Evolutionary conservation across 2,329 filamentous ascomycete species (phyloP), one percentile per base, ranked within the genome.

Genomic region (Colletotrichum magnum): DNA sequence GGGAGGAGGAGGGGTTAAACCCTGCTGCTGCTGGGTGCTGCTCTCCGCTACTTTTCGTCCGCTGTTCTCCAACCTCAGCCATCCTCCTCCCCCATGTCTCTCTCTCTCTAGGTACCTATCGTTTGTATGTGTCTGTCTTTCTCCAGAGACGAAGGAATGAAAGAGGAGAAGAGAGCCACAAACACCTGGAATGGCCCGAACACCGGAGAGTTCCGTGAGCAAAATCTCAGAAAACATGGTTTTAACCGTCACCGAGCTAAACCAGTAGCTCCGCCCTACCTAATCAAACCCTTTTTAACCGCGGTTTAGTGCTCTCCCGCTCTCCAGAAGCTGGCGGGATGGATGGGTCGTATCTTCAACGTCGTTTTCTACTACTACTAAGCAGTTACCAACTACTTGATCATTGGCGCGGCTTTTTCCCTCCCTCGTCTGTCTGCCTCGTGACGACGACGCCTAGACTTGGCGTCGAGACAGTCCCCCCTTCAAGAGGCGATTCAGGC

Each of bases 391-490:
- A 36, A 36, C 32, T 36, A 10, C 6, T 36, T 10, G 32, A 3
- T 36, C 32, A 10, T 59, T 59, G 57, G 15, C 36, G 41, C 39
- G n/a, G 39, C 15, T 26, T 16, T 21, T 21, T 4, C 39, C 12
- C 6, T 5, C n/a, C 26, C n/a, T 39, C 45, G 50, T 50, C n/a
- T 36, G 32, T 50, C 57, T 59, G 43, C 57, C 57, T 21, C 43
- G 57, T 50, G 57, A 50, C 57, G 57, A 59, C 43, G 32, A 10
- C 1, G 26, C n/a, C 57, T 2, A 10, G 43, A 12, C 57, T 59
- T 59, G 57, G 57, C 57, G 45, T 24, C n/a, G 15, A 39, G 4
- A 18, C 43, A 50, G 32, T 36, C 32, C 10, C 32, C 32, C 32
- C 18, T 18, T 7, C 32, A 36, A 36, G 9, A 36, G 32, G 32